A percentile compares a stretch with the other conserved stretches of the same genome.
Evolutionary conservation across 2,329 filamentous ascomycete genomes (phyloP).

Genomic region (Botrytis porri): DNA sequence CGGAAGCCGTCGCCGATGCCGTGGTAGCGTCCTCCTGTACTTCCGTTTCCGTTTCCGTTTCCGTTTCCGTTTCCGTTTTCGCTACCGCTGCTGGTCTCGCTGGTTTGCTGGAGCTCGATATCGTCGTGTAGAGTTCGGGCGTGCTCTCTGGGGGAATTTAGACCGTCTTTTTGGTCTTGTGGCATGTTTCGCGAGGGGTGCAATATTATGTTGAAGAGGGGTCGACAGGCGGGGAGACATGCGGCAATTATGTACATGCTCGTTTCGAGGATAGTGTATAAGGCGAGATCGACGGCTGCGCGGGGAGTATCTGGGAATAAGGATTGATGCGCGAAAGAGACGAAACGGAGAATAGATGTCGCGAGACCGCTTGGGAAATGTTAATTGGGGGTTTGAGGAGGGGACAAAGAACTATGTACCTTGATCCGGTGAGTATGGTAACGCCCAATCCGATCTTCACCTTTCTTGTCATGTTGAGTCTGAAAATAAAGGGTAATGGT

Average conservation of each 20-base stretch:
- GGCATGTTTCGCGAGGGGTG: slow-evolving; percentile 6
- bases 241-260: slow-evolving; percentile 22
- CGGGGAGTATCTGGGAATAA: slow-evolving; percentile 17
- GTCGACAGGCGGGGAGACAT: slow-evolving; percentile 19
- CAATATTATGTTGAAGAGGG: slow-evolving; percentile 14
- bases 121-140: neutral
- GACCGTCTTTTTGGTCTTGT: neutral
- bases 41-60: neutral
- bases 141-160: neutral
- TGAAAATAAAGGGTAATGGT: slow-evolving; percentile 38
- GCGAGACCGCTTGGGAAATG: slow-evolving; percentile 18
- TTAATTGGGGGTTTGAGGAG: neutral
- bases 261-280: slow-evolving; percentile 20
- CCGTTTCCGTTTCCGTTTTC: neutral
- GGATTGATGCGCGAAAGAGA: slow-evolving; percentile 1
- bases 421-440: slow-evolving; percentile 17
- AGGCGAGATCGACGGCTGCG: slow-evolving; percentile 15
- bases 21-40: neutral
- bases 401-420: neutral
- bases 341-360: slow-evolving; percentile 20
- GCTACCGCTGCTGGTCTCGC: neutral
- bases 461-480: slow-evolving; percentile 32
- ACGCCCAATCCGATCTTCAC: slow-evolving; percentile 15
- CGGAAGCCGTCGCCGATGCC: neutral
- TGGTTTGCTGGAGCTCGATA: slow-evolving; percentile 7